phyloP scores from a whole-genome alignment of 306 rosid genomes.

The Gillenia trifoliata region DNA sequence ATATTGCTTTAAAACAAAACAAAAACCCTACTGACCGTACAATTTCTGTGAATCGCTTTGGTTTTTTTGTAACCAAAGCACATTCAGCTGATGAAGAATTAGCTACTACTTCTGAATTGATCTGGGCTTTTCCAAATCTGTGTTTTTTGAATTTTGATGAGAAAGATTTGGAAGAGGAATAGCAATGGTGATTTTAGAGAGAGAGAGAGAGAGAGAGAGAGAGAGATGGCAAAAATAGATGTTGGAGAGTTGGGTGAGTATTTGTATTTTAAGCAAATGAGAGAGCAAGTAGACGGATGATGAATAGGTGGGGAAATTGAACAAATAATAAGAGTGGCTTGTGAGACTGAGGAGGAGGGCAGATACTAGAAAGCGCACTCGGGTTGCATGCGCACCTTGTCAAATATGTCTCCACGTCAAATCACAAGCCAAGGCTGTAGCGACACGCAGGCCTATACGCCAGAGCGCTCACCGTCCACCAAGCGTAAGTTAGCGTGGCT shows the following conservation, averaged over 20 bases:
- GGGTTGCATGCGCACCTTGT: constrained; percentile 2
- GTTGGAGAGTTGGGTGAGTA: constrained; percentile 15
- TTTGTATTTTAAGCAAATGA: constrained; percentile 33
- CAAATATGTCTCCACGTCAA: constrained; percentile 28
- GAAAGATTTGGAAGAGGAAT: background rate
- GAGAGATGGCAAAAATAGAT: constrained; percentile 5
- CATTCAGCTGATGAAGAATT: background rate
- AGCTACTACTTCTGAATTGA: background rate
- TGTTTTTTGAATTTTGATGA: background rate
- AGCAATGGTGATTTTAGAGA: constrained; percentile 8
- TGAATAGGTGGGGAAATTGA: constrained; percentile 26
- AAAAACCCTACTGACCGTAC: background rate
- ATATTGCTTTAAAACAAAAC: background rate
- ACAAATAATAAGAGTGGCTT: background rate
- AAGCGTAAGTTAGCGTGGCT: background rate
- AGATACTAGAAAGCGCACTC: constrained; percentile 3
- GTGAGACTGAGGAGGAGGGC: no score
- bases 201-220: background rate
- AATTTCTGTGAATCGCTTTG: background rate
- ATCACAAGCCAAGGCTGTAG: background rate
- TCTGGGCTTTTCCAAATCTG: background rate
- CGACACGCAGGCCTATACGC: constrained; percentile 8
- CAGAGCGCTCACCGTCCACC: constrained; percentile 6
- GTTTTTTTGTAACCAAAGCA: background rate
- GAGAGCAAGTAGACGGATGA: constrained; percentile 10